These are phyloP conservation scores for Musa itinerans DNA, from an alignment of 176 grass and related monocot genomes.

Conservation along the genomic window DNA sequence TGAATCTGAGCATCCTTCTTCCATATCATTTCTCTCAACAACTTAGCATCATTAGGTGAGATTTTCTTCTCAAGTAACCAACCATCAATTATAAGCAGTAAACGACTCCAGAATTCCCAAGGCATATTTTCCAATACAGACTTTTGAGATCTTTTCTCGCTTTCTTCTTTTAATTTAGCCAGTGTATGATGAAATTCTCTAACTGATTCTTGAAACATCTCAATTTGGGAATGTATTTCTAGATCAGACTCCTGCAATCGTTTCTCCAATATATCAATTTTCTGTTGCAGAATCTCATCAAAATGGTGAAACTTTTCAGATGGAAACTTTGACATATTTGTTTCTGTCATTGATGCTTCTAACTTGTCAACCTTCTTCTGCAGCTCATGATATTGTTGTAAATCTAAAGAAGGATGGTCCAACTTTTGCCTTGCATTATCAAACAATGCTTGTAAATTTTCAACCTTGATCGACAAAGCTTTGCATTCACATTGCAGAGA, in stretches of 20 bases:
- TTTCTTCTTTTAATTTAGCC: slow-evolving; percentile 66
- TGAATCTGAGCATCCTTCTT: slow-evolving; percentile 60
- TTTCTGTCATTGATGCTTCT: slow-evolving; percentile 33
- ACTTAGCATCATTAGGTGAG: slow-evolving; percentile 43
- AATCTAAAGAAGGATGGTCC: slow-evolving; percentile 31
- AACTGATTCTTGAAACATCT: slow-evolving; percentile 75
- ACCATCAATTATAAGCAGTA: slow-evolving; percentile 69
- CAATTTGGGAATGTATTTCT: slow-evolving; percentile 65
- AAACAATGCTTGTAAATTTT: slow-evolving; percentile 48
- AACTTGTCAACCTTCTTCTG: slow-evolving; percentile 40
- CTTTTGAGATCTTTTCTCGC: slow-evolving; percentile 35
- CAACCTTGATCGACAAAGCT: slow-evolving; percentile 51
- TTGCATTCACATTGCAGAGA: slow-evolving; percentile 34
- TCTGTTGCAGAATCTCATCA: slow-evolving; percentile 54
- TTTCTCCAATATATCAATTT: slow-evolving; percentile 54
- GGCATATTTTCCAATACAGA: slow-evolving; percentile 43
- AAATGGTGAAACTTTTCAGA: slow-evolving; percentile 21
- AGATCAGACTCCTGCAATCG: slow-evolving; percentile 45
- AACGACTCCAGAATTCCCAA: slow-evolving; percentile 68
- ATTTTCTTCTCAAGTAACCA: slow-evolving; percentile 96
- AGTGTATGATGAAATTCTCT: slow-evolving; percentile 71
- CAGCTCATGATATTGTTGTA: slow-evolving; percentile 37
- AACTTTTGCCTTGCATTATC: slow-evolving; percentile 42
- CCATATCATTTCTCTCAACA: slow-evolving; percentile 60
- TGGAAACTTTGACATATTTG: slow-evolving; percentile 40